Base-by-base conservation (phyloP, 1,139 yeast genomes). In the Spencermartinsiella ligniputridi region DNA sequence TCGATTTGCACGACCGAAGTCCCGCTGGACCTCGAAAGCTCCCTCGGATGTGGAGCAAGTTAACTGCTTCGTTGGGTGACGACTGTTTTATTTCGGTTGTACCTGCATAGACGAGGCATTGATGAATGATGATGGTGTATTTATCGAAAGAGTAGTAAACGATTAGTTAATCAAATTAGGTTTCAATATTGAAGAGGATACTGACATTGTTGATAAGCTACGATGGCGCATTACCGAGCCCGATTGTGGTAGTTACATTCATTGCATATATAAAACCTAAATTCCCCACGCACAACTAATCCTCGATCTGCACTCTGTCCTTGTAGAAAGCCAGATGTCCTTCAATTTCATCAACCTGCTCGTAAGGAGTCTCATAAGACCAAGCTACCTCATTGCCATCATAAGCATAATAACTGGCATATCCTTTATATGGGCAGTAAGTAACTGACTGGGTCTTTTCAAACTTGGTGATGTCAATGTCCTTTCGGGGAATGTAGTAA, bases 391-490 rank as follows among this genome's bases (percentile, higher is more conserved):
- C 51, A 22, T 43, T 35, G 9, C 40, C 42, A 19, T 45, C 48
- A 15, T 27, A 18, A 1, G 47, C 39, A 29, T 48, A 48, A 36
- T 48, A 48, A 6, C 39, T 29, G 18, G 51, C 51, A 24, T 48
- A 48, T 3, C 51, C 51, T 22, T 48, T 48, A 32, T 36, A 48
- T 1, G 51, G 51, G 35, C 51, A 48, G 37, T 46, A 48, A 11
- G 48, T 46, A 3, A 44, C 36, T 12, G 51, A 44, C 15, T 15
- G 21, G 18, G 46, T 46, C 29, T 43, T 44, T 25, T 27, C 41
- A 15, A 48, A 36, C 34, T 39, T 39, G 25, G 33, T 24, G 12
- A 48, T 35, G 38, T 46, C 39, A 24, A 48, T 38, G 37, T 47
- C 48, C 3, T 37, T 25, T 9, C 48, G 48, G 4, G 46, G 36